These are phyloP conservation scores for Podospora comata DNA, from an alignment of 495 filamentous ascomycete species.

Conservation along the genomic window DNA sequence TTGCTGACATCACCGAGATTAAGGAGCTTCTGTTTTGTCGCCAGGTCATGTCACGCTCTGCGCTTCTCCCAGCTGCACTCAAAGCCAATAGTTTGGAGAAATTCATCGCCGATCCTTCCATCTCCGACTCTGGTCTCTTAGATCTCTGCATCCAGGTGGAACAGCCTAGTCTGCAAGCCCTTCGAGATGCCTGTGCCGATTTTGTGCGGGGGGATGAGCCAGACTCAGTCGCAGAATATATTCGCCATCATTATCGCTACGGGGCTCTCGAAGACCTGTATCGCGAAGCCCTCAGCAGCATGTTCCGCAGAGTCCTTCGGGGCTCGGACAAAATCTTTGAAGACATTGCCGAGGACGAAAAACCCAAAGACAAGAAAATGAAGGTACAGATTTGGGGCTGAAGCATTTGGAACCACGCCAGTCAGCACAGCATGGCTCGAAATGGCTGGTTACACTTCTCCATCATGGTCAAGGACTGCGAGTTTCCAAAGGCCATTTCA, in stretches of 20 bases:
- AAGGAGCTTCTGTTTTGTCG: slow-evolving; percentile 52
- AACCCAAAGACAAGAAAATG: slow-evolving; percentile 35
- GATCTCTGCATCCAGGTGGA: slow-evolving; percentile 51
- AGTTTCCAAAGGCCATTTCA: slow-evolving; percentile 44
- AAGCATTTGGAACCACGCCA: slow-evolving; percentile 55
- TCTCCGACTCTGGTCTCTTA: slow-evolving; percentile 44
- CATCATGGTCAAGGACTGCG: slow-evolving; percentile 50
- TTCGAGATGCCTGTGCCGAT: slow-evolving; percentile 54
- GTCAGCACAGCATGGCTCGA: slow-evolving; percentile 48
- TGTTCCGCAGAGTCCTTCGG: slow-evolving; percentile 3
- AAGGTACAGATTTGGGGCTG: slow-evolving; percentile 50
- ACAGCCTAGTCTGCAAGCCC: slow-evolving; percentile 43
- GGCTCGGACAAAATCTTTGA: slow-evolving; percentile 13
- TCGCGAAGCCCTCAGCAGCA: slow-evolving; percentile 1
- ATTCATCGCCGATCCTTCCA: slow-evolving; percentile 43
- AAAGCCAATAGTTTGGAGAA: slow-evolving; percentile 44
- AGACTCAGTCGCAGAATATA: slow-evolving; percentile 27
- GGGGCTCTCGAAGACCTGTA: slow-evolving; percentile 21
- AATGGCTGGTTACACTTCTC: slow-evolving; percentile 55
- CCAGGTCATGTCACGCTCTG: slow-evolving; percentile 47
- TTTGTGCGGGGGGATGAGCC: slow-evolving; percentile 42
- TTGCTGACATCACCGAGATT: slow-evolving; percentile 48
- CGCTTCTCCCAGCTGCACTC: slow-evolving; percentile 46
- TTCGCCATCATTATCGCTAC: slow-evolving; percentile 27
- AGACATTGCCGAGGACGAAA: slow-evolving; percentile 11